Evolutionary conservation across 2,329 filamentous ascomycete species (phyloP).

Genomic region (Tolypocladium inflatum): DNA sequence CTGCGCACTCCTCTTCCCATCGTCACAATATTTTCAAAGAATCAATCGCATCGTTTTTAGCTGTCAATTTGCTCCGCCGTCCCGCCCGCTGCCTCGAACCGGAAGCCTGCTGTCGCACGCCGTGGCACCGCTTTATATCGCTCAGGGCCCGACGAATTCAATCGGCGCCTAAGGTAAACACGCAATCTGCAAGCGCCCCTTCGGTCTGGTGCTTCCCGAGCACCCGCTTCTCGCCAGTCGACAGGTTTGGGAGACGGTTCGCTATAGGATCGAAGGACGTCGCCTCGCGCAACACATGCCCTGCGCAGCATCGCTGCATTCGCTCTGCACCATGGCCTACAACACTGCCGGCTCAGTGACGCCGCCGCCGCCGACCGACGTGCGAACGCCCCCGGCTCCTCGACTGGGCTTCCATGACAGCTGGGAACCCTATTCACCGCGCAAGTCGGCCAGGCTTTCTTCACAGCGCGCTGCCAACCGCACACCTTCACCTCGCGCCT

Average conservation of each 20-base stretch:
- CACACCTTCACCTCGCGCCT: constrained; percentile 44
- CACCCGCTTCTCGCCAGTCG: constrained; percentile 7
- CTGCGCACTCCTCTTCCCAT: constrained; percentile 9
- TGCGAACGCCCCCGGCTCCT: constrained; percentile 61
- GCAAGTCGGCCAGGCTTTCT: constrained; percentile 58
- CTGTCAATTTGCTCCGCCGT: constrained; percentile 3
- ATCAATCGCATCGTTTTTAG: neutral
- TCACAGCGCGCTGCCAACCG: constrained; percentile 40
- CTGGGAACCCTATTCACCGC: constrained; percentile 64
- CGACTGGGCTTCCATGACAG: constrained; percentile 56
- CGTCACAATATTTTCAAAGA: constrained; percentile 8
- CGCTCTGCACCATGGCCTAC: constrained; percentile 16
- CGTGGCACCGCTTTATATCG: neutral
- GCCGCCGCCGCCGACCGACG: constrained; percentile 47
- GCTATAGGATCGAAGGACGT: neutral
- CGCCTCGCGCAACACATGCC: neutral
- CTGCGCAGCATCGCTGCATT: constrained; percentile 5
- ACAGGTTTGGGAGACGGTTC: constrained; percentile 3
- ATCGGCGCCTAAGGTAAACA: neutral
- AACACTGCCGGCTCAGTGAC: constrained; percentile 32
- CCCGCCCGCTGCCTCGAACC: neutral
- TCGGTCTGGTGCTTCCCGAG: constrained; percentile 4
- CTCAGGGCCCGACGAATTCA: neutral
- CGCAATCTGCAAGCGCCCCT: neutral
- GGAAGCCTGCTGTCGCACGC: neutral